Percentiles rank a stretch among this genome's conserved stretches.
These are phyloP conservation scores for Camellia sinensis DNA, from an alignment of 148 eudicot genomes.

Conservation along the genomic window DNA sequence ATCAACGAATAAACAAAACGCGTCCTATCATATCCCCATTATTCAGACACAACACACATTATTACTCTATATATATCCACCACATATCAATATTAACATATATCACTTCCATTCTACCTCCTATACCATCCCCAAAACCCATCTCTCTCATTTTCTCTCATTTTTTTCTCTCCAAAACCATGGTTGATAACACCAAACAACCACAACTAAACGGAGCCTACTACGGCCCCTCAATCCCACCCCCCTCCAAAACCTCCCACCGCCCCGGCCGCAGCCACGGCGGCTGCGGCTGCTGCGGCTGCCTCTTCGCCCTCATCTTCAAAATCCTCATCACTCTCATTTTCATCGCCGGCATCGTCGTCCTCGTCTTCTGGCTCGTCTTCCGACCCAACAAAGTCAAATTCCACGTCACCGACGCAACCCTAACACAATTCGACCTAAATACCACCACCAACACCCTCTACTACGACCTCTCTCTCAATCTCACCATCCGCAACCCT, in stretches of 20 bases:
- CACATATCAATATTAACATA: too few relatives aligned
- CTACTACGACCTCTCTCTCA: conserved; percentile 58
- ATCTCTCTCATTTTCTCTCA: background rate
- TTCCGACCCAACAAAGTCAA: conserved; percentile 64
- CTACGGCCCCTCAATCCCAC: conserved; percentile 73
- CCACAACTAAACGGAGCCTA: conserved; percentile 74
- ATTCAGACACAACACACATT: too few relatives aligned
- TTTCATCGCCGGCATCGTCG: conserved; percentile 30
- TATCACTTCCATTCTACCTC: too few relatives aligned
- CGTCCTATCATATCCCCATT: too few relatives aligned
- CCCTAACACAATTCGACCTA: conserved; percentile 54
- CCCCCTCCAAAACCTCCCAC: conserved; percentile 38
- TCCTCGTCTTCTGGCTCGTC: conserved; percentile 53
- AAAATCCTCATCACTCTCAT: conserved; percentile 23
- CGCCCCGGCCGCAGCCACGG: conserved; percentile 51
- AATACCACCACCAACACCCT: conserved; percentile 38
- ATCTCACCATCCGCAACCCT: conserved; percentile 65
- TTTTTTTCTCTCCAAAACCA: background rate
- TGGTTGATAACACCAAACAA: conserved; percentile 40
- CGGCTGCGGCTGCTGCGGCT: conserved; percentile 47
- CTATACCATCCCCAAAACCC: too few relatives aligned
- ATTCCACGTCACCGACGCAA: conserved; percentile 54
- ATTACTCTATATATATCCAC: too few relatives aligned
- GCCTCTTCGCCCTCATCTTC: conserved; percentile 46
- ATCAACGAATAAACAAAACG: too few relatives aligned